phyloP scores from a whole-genome alignment of 768 basidiomycete species.

The Phanerodontia chrysosporium region DNA sequence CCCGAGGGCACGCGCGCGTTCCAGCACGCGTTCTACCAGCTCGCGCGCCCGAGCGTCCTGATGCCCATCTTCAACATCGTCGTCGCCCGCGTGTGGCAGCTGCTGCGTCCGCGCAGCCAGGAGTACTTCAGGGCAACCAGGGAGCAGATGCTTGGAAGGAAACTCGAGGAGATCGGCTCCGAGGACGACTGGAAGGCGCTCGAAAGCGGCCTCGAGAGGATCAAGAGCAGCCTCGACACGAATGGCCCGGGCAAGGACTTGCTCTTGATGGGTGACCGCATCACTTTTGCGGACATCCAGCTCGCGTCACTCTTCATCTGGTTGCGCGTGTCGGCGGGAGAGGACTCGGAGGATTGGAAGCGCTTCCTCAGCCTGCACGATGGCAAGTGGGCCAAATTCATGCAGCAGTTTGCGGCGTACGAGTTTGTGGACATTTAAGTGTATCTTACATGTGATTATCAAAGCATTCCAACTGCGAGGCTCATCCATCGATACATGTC shows the following conservation, averaged over 20 bases:
- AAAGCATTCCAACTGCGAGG: too few relatives aligned
- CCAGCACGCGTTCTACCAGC: slow-evolving; percentile 20
- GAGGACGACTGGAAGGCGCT: slow-evolving; percentile 23
- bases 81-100: not conserved
- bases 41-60: not conserved
- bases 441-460: too few relatives aligned
- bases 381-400: slow-evolving; percentile 35
- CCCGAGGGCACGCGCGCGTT: slow-evolving; percentile 35
- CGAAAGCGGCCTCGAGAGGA: slow-evolving; percentile 20
- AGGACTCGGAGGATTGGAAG: slow-evolving; percentile 40
- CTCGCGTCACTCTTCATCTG: slow-evolving; percentile 30
- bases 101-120: slow-evolving; percentile 26
- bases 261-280: slow-evolving; percentile 30
- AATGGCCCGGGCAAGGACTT: slow-evolving; percentile 16
- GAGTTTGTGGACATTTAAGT: slow-evolving; percentile 11
- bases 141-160: slow-evolving; percentile 29
- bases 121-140: slow-evolving; percentile 32
- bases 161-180: slow-evolving; percentile 33
- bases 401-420: slow-evolving; percentile 29
- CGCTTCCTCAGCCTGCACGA: slow-evolving; percentile 33
- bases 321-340: slow-evolving; percentile 28
- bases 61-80: not conserved
- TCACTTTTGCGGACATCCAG: slow-evolving; percentile 30
- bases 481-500: too few relatives aligned
- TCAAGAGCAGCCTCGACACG: slow-evolving; percentile 28